Evolutionary conservation across 768 basidiomycete genomes (phyloP).

Genomic region (Tylopilus sp.): DNA sequence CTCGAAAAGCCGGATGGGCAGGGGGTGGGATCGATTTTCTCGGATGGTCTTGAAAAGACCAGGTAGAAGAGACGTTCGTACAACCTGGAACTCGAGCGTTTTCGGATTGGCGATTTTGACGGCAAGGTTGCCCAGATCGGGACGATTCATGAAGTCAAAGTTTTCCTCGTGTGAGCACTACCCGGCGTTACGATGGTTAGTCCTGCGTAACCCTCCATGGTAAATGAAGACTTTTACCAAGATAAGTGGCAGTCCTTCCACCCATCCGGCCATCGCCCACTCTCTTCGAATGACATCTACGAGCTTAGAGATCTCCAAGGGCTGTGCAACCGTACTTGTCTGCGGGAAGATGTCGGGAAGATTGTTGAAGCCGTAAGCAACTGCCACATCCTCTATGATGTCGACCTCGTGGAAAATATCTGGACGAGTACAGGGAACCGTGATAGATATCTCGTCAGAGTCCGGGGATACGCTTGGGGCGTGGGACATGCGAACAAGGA

Average conservation of each 20-base stretch:
- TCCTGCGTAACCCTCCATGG: not conserved
- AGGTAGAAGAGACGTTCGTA: slow-evolving; percentile 92
- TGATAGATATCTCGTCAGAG: slow-evolving; percentile 66
- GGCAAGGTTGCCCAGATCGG: slow-evolving; percentile 76
- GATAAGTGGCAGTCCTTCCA: slow-evolving; percentile 92
- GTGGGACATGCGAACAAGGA: slow-evolving; percentile 87
- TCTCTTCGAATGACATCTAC: slow-evolving; percentile 85
- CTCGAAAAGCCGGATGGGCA: slow-evolving; percentile 94
- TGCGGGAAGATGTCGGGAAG: slow-evolving; percentile 87
- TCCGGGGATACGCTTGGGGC: slow-evolving; percentile 40
- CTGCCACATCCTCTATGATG: slow-evolving; percentile 96
- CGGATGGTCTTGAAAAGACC: slow-evolving; percentile 95
- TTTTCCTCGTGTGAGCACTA: slow-evolving; percentile 99
- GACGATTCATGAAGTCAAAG: slow-evolving; percentile 87
- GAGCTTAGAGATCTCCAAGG: slow-evolving; percentile 83
- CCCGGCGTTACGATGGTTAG: slow-evolving; percentile 4
- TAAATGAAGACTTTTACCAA: slow-evolving; percentile 48
- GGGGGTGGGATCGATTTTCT: slow-evolving; percentile 90
- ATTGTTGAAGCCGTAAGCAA: slow-evolving; percentile 98
- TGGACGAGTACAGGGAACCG: slow-evolving; percentile 91
- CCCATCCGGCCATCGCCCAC: slow-evolving; percentile 95
- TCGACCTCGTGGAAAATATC: slow-evolving; percentile 99
- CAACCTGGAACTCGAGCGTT: slow-evolving; percentile 96
- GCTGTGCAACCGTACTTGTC: slow-evolving; percentile 94
- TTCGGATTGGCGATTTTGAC: slow-evolving; percentile 96